Conservation (phyloP, 148 eudicot species). For the Arctostaphylos glauca region DNA sequence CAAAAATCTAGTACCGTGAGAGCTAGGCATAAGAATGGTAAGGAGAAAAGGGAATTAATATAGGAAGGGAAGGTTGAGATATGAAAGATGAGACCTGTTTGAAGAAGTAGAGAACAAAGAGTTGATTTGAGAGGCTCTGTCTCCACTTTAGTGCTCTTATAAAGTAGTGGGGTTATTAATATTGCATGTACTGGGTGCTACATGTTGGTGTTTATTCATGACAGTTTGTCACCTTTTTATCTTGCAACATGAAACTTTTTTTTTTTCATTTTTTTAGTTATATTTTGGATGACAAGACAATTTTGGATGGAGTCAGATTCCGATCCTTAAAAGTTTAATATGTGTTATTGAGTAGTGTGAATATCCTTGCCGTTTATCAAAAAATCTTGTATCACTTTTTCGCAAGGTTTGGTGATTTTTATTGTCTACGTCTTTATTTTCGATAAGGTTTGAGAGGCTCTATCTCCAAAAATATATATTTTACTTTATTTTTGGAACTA, state of each 20-base stretch:
- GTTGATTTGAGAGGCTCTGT: conserved; percentile 9
- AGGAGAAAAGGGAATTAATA: conserved; percentile 8
- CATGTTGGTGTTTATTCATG: not conserved
- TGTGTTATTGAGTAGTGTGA: no score
- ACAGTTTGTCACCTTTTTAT: conserved; percentile 1
- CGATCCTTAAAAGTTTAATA: no score
- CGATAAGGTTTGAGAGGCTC: no score
- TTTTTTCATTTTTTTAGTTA: not conserved
- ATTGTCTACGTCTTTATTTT: no score
- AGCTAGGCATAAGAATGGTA: not conserved
- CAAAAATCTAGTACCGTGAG: not conserved
- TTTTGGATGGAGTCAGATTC: not conserved
- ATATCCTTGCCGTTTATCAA: no score
- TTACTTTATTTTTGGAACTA: no score
- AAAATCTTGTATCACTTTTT: no score
- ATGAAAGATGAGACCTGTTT: conserved; percentile 10
- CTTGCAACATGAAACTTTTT: not conserved
- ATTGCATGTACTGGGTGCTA: not conserved
- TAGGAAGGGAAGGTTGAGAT: not conserved
- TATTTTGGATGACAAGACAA: not conserved
- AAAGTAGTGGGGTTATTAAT: not conserved
- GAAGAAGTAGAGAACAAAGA: conserved; percentile 8
- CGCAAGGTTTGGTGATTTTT: no score
- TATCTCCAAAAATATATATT: no score
- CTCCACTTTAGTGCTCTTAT: not conserved